phyloP scores from a whole-genome alignment of 768 basidiomycete species.

The Amylocystis lapponica region DNA sequence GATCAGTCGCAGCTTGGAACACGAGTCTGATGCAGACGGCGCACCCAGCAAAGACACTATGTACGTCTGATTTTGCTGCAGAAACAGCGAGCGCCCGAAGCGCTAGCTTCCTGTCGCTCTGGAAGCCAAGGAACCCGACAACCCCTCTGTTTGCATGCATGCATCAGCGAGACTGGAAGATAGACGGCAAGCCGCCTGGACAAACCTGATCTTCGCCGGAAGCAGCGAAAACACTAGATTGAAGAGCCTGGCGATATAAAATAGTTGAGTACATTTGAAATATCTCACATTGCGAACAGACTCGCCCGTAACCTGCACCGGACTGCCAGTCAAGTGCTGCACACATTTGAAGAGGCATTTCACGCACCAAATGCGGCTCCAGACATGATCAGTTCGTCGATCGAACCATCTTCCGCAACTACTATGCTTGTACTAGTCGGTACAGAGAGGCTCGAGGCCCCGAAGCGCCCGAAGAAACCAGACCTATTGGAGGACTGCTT shows the following conservation, averaged over 20 bases:
- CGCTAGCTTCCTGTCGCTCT: slow-evolving; percentile 63
- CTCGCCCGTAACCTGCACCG: slow-evolving; percentile 25
- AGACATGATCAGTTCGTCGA: slow-evolving; percentile 69
- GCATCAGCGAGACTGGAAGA: background rate
- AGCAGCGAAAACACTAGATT: slow-evolving; percentile 76
- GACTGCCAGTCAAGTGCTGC: background rate
- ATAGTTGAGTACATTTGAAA: too few species aligned
- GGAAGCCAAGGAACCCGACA: slow-evolving; percentile 74
- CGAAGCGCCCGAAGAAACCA: slow-evolving; percentile 25
- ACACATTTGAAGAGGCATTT: background rate
- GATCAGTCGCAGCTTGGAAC: background rate
- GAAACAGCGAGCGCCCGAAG: slow-evolving; percentile 64
- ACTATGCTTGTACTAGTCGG: slow-evolving; percentile 11
- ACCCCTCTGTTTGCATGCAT: slow-evolving; percentile 41
- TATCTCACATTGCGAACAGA: background rate
- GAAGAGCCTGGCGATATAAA: slow-evolving; percentile 72
- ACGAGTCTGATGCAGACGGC: slow-evolving; percentile 18
- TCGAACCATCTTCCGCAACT: slow-evolving; percentile 39
- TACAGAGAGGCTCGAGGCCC: slow-evolving; percentile 13
- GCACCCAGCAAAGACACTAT: slow-evolving; percentile 72
- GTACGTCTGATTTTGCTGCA: slow-evolving; percentile 62
- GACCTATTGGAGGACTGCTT: slow-evolving; percentile 9
- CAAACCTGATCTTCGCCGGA: slow-evolving; percentile 65
- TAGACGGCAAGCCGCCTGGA: background rate
- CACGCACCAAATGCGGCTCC: slow-evolving; percentile 71